phyloP scores from a whole-genome alignment of 2,329 filamentous ascomycete species.

The Aspergillus nomiae region DNA sequence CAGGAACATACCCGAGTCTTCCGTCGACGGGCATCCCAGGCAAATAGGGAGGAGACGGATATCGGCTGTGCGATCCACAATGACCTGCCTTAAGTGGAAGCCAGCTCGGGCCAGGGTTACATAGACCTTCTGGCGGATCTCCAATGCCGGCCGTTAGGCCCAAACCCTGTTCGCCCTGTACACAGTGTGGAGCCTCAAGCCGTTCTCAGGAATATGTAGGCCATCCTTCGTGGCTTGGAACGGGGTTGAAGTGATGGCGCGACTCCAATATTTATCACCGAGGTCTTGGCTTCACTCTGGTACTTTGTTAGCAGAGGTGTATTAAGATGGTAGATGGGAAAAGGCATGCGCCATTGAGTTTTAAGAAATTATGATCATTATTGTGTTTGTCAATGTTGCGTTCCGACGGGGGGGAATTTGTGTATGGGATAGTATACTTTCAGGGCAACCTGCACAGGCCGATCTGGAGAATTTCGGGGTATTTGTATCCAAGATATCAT shows the following conservation, averaged over 20 bases:
- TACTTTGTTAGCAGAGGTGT: background rate
- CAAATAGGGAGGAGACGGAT: background rate
- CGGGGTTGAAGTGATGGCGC: background rate
- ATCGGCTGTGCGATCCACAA: background rate
- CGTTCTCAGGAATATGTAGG: background rate
- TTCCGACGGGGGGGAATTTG: too few relatives aligned
- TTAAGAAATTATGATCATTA: rapidly evolving
- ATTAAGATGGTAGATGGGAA: background rate
- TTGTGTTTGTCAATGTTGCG: background rate
- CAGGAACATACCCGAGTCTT: too few relatives aligned
- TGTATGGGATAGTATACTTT: background rate
- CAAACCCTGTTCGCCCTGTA: background rate
- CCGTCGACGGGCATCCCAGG: background rate
- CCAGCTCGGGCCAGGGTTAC: background rate
- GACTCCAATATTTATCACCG: too few relatives aligned
- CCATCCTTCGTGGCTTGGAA: background rate
- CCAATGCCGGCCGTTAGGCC: background rate
- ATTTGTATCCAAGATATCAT: background rate
- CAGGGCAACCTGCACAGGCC: background rate
- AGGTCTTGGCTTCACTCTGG: too few relatives aligned
- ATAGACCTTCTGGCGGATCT: background rate
- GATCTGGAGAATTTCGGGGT: background rate
- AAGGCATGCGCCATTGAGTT: background rate
- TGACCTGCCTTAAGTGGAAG: background rate
- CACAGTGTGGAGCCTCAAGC: background rate